Evolutionary conservation across 2,329 filamentous ascomycete species (phyloP).

Genomic region (Eutypa lata): DNA sequence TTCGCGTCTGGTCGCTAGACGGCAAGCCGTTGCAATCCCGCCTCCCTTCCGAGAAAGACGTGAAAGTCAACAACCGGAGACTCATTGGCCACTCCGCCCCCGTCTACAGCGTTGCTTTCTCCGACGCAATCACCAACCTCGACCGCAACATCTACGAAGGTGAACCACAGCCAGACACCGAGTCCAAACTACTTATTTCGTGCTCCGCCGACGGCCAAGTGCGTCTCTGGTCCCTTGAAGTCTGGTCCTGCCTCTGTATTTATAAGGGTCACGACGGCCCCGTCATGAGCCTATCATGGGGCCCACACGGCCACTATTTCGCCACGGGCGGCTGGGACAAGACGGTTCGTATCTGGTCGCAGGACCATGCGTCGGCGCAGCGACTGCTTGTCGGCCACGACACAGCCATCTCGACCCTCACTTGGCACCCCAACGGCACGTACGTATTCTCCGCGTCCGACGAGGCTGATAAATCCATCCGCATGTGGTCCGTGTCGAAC

Average conservation of each 20-base stretch:
- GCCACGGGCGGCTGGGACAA: conserved; percentile 83
- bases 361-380: conserved; percentile 85
- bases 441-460: conserved; percentile 93
- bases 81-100: conserved; percentile 87
- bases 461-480: conserved; percentile 80
- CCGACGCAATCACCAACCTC: conserved; percentile 60
- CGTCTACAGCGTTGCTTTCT: conserved; percentile 87
- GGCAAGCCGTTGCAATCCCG: conserved; percentile 75
- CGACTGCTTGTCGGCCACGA: conserved; percentile 91
- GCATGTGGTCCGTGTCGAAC: conserved; percentile 94
- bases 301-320: conserved; percentile 94
- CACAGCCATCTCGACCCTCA: conserved; percentile 83
- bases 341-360: conserved; percentile 86
- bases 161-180: conserved; percentile 44
- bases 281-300: conserved; percentile 84
- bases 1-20: conserved; percentile 89
- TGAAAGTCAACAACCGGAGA: conserved; percentile 63
- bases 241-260: conserved; percentile 87
- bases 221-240: conserved; percentile 88
- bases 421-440: conserved; percentile 90
- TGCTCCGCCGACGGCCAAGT: conserved; percentile 84
- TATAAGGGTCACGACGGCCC: conserved; percentile 93
- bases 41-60: conserved; percentile 54
- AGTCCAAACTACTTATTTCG: conserved; percentile 77
- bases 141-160: conserved; percentile 50